Evolutionary conservation across 805 yeast species (phyloP).

Genomic region (Kuraishia floccosa): DNA sequence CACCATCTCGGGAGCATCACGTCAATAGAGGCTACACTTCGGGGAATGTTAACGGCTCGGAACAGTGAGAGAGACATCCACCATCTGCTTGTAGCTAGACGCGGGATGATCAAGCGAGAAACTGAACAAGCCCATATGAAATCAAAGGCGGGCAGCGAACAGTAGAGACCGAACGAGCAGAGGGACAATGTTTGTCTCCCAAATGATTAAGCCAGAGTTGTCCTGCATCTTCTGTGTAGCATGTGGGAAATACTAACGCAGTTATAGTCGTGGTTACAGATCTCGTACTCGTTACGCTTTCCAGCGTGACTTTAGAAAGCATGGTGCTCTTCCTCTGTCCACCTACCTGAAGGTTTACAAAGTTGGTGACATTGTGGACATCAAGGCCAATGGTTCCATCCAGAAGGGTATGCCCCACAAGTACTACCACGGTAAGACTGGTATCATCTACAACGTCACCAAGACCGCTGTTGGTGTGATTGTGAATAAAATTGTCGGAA

Average conservation of each 20-base stretch:
- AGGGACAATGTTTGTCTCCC: too few relatives aligned
- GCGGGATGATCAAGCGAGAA: too few relatives aligned
- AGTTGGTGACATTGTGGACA: conserved; percentile 99
- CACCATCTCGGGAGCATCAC: too few relatives aligned
- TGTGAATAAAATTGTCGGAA: conserved; percentile 96
- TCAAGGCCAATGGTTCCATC: conserved; percentile 98
- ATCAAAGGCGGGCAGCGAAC: too few relatives aligned
- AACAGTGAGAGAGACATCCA: too few relatives aligned
- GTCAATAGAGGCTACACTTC: too few relatives aligned
- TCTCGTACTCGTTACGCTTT: conserved; percentile 99
- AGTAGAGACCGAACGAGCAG: too few relatives aligned
- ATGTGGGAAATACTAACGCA: neutral
- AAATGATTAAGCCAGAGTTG: too few relatives aligned
- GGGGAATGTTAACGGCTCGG: too few relatives aligned
- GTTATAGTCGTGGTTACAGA: conserved; percentile 91
- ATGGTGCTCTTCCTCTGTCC: conserved; percentile 90
- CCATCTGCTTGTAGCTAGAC: too few relatives aligned
- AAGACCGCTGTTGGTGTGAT: conserved; percentile 97
- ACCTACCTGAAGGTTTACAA: conserved; percentile 96
- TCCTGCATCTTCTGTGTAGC: too few relatives aligned
- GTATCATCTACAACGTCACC: conserved; percentile 98
- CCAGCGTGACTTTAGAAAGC: conserved; percentile 98
- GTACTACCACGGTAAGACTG: conserved; percentile 99
- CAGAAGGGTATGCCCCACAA: conserved; percentile 99
- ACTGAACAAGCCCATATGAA: too few relatives aligned